A percentile compares a stretch with the other conserved stretches of the same genome.
phyloP scores from a whole-genome alignment of 2,329 filamentous ascomycete species.

The Ophiostoma quercus region DNA sequence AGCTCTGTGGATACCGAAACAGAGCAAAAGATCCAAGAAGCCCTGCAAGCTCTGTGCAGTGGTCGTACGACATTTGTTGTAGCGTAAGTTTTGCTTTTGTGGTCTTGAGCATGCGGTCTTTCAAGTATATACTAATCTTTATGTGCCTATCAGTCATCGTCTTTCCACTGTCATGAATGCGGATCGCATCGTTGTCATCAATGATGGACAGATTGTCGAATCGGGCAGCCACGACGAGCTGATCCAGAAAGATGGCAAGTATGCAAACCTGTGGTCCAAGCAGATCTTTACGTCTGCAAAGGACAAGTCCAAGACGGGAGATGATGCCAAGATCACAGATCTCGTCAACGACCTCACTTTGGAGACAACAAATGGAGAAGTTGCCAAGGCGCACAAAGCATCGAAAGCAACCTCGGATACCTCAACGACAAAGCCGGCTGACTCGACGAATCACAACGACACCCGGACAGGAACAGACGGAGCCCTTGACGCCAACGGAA shows the following conservation, averaged over 20 bases:
- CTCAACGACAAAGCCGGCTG: background rate
- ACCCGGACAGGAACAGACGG: background rate
- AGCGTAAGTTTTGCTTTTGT: slow-evolving; percentile 45
- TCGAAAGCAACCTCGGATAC: background rate
- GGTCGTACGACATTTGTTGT: slow-evolving; percentile 63
- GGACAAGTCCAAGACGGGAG: slow-evolving; percentile 33
- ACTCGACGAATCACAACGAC: background rate
- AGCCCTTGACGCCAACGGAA: background rate
- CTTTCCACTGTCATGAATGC: slow-evolving; percentile 67
- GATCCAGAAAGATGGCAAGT: slow-evolving; percentile 54
- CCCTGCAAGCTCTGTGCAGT: slow-evolving; percentile 52
- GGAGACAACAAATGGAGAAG: slow-evolving; percentile 36
- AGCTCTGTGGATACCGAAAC: slow-evolving; percentile 69
- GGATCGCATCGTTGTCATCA: slow-evolving; percentile 61
- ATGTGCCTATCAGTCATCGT: slow-evolving; percentile 47
- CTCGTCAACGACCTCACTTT: slow-evolving; percentile 38
- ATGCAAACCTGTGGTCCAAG: slow-evolving; percentile 60
- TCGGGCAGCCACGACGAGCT: slow-evolving; percentile 57
- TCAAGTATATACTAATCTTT: background rate
- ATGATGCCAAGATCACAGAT: slow-evolving; percentile 28
- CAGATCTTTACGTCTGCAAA: slow-evolving; percentile 49
- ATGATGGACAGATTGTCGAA: slow-evolving; percentile 58
- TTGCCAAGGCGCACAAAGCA: slow-evolving; percentile 34
- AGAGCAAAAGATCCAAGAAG: slow-evolving; percentile 61
- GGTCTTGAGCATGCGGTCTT: background rate